Evolutionary conservation across 495 filamentous ascomycete genomes (phyloP), one percentile per base, ranked within the genome.

Genomic region (Chaetomium fimeti): DNA sequence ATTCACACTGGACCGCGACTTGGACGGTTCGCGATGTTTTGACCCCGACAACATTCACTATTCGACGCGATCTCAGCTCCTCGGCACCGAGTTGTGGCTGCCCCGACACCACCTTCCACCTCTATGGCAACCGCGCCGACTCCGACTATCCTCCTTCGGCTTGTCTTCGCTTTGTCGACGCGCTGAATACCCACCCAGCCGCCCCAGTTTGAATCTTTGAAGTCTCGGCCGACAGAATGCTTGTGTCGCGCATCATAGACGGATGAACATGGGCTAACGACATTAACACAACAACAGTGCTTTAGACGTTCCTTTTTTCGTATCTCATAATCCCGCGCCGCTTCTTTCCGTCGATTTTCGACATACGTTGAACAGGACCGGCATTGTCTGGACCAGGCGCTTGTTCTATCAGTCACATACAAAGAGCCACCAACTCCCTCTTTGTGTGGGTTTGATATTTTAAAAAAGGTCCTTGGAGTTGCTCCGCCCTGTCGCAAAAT

Each of bases 271-370:
- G 43, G 1, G 28, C 53, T 49, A 28, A 63, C 45, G 1, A 7
- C 15, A 2, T 5, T 20, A 51, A 43, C 48, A 29, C 18, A 20
- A 29, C 18, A 20, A 42, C 51, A 69, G 69, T 70, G 61, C 61
- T 63, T 36, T 66, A 53, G 60, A 69, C 72, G 60, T 70, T 74
- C 66, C 65, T 71, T 74, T 71, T 74, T 73, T 52, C 47, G 9
- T 29, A 59, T 59, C 52, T 61, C 58, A 57, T 66, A 69, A 63
- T 63, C 18, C 24, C 57, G 55, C 63, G 25, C 24, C 55, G 42
- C 52, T 63, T 52, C 57, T n/a, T 60, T 53, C 18, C 22, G 20
- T 11, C 51, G 47, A 59, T 25, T 45, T 63, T 53, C 32, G 18
- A 38, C 57, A 15, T 32, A 52, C 24, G 42, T 59, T 47, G 6